phyloP scores from a whole-genome alignment of 2,329 filamentous ascomycete genomes.

The Colletotrichum sp. region DNA sequence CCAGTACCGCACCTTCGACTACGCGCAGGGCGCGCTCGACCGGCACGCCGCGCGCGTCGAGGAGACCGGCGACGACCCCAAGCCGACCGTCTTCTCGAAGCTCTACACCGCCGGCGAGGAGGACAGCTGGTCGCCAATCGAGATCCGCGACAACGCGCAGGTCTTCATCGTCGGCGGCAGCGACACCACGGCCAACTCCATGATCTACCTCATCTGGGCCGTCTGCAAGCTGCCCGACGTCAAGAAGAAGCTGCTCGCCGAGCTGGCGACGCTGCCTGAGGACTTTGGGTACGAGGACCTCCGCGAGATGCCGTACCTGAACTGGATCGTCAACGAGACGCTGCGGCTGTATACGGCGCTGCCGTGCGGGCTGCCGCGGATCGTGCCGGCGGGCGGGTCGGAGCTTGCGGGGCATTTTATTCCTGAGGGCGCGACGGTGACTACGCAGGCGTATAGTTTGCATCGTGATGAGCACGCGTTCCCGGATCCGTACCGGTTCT shows the following conservation, averaged over 20 bases:
- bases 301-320: constrained; percentile 43
- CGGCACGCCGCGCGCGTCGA: constrained; percentile 12
- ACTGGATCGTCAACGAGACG: constrained; percentile 49
- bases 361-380: constrained; percentile 43
- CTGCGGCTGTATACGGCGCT: constrained; percentile 48
- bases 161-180: constrained; percentile 55
- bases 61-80: not conserved
- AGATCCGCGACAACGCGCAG: constrained; percentile 17
- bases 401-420: constrained; percentile 43
- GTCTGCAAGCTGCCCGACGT: constrained; percentile 36
- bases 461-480: constrained; percentile 49
- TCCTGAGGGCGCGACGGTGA: constrained; percentile 42
- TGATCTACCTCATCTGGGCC: constrained; percentile 54
- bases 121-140: not conserved
- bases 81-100: constrained; percentile 12
- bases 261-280: constrained; percentile 29
- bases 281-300: constrained; percentile 37
- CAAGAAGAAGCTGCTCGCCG: constrained; percentile 35
- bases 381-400: constrained; percentile 43
- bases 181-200: constrained; percentile 55
- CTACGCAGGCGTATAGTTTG: constrained; percentile 50
- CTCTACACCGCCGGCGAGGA: constrained; percentile 10
- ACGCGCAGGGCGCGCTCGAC: constrained; percentile 3
- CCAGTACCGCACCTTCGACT: constrained; percentile 6
- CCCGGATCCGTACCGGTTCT: constrained; percentile 37